Conservation (phyloP, 805 yeast genomes). For the Monosporozyma yasuniensis region DNA sequence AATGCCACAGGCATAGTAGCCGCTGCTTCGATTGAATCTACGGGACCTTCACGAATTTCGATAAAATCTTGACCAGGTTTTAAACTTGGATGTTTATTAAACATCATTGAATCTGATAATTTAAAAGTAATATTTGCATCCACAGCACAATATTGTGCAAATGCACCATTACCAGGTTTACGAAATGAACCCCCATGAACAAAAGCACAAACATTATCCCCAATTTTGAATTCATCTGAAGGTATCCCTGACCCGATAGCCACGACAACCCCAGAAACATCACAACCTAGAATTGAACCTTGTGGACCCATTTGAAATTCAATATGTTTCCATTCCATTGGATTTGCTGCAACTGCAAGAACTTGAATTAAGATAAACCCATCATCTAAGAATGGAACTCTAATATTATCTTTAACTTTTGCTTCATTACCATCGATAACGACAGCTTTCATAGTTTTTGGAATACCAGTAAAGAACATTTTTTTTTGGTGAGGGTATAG, state of each 20-base stretch:
- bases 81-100: neutral
- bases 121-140: constrained; percentile 24
- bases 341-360: constrained; percentile 52
- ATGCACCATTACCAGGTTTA: constrained; percentile 43
- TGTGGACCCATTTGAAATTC: constrained; percentile 32
- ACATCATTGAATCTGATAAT: constrained; percentile 13
- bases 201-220: constrained; percentile 48
- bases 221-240: constrained; percentile 31
- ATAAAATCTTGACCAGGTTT: neutral
- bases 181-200: constrained; percentile 44
- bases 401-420: constrained; percentile 22
- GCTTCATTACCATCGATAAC: constrained; percentile 31
- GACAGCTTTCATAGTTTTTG: constrained; percentile 35
- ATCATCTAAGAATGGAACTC: constrained; percentile 31
- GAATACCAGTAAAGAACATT: constrained; percentile 13
- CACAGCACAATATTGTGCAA: constrained; percentile 44
- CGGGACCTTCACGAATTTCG: constrained; percentile 21
- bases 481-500: neutral
- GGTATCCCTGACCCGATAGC: constrained; percentile 37
- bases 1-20: constrained; percentile 49
- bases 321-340: constrained; percentile 62
- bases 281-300: constrained; percentile 51
- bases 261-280: constrained; percentile 50
- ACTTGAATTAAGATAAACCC: constrained; percentile 40
- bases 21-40: constrained; percentile 52